These are phyloP conservation scores for Pseudogymnoascus sp. DNA, from an alignment of 2,329 filamentous ascomycete genomes.

Conservation along the genomic window DNA sequence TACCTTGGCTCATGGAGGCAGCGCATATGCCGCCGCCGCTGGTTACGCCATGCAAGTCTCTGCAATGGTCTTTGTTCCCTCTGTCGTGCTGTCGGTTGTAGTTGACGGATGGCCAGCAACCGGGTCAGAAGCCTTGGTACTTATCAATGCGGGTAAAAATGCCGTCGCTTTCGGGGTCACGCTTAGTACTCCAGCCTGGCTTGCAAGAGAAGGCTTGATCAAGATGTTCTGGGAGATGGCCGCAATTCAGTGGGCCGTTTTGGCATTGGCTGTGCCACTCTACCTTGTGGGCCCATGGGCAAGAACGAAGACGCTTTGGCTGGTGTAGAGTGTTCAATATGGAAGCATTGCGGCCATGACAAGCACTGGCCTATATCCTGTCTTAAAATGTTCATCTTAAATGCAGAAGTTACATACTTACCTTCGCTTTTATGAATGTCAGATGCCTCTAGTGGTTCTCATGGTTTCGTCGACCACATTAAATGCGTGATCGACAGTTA, in stretches of 20 bases:
- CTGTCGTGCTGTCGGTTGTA: slow-evolving; percentile 29
- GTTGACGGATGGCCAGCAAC: slow-evolving; percentile 27
- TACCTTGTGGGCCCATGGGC: slow-evolving; percentile 25
- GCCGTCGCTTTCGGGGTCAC: slow-evolving; percentile 20
- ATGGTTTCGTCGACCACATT: background rate
- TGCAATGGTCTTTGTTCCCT: slow-evolving; percentile 28
- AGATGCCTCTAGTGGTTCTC: background rate
- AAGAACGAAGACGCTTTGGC: background rate
- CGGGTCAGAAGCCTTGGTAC: slow-evolving; percentile 29
- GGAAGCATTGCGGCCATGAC: background rate
- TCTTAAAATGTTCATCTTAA: background rate
- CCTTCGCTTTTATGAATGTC: background rate
- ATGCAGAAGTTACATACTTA: background rate
- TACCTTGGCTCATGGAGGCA: slow-evolving; percentile 21
- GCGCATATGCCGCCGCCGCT: slow-evolving; percentile 23
- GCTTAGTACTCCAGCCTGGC: slow-evolving; percentile 20
- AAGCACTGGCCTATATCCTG: background rate
- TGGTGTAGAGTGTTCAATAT: background rate
- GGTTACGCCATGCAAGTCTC: slow-evolving; percentile 26
- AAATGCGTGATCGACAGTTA: background rate
- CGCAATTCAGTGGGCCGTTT: slow-evolving; percentile 28
- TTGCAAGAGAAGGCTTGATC: slow-evolving; percentile 23
- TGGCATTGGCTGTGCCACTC: slow-evolving; percentile 26
- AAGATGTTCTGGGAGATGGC: slow-evolving; percentile 32
- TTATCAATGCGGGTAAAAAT: slow-evolving; percentile 29